These are phyloP conservation scores for Podospora bellae-mahoneyi DNA, from an alignment of 495 filamentous ascomycete species.

Conservation along the genomic window DNA sequence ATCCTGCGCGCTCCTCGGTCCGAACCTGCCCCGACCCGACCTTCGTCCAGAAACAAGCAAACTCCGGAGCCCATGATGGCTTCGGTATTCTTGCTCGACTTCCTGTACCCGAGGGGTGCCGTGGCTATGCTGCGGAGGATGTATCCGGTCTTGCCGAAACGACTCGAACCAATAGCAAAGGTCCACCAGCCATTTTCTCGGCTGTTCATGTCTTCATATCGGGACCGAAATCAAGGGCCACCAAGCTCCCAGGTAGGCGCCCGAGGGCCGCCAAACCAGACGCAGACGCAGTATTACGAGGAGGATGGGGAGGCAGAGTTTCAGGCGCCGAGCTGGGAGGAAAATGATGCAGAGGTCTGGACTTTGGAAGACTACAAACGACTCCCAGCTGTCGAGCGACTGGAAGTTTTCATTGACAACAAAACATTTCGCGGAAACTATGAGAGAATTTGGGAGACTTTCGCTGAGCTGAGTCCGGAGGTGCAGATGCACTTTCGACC, in stretches of 20 bases:
- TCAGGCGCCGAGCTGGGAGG: background rate
- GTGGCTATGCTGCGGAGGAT: slow-evolving; percentile 46
- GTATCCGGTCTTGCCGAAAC: slow-evolving; percentile 16
- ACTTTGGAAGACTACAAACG: background rate
- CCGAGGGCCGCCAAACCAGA: background rate
- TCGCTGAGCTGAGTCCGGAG: slow-evolving; percentile 21
- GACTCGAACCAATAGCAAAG: slow-evolving; percentile 14
- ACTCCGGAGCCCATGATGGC: slow-evolving; percentile 33
- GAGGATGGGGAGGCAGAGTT: background rate
- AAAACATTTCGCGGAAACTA: slow-evolving; percentile 14
- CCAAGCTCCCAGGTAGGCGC: background rate
- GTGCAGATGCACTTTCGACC: slow-evolving; percentile 15
- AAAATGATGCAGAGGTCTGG: background rate
- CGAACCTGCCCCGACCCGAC: slow-evolving; percentile 15
- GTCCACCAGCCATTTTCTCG: slow-evolving; percentile 13
- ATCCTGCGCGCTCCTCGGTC: slow-evolving; percentile 29
- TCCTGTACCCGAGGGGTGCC: slow-evolving; percentile 58
- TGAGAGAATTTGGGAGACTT: slow-evolving; percentile 30
- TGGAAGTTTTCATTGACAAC: slow-evolving; percentile 9
- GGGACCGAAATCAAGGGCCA: background rate
- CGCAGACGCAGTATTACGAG: background rate
- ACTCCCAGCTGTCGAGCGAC: background rate
- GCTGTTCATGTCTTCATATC: slow-evolving; percentile 21
- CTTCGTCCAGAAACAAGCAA: slow-evolving; percentile 17
- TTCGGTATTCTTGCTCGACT: slow-evolving; percentile 54